Evolutionary conservation across 768 basidiomycete genomes (phyloP).

Genomic region (Boletus tylopilopsis): DNA sequence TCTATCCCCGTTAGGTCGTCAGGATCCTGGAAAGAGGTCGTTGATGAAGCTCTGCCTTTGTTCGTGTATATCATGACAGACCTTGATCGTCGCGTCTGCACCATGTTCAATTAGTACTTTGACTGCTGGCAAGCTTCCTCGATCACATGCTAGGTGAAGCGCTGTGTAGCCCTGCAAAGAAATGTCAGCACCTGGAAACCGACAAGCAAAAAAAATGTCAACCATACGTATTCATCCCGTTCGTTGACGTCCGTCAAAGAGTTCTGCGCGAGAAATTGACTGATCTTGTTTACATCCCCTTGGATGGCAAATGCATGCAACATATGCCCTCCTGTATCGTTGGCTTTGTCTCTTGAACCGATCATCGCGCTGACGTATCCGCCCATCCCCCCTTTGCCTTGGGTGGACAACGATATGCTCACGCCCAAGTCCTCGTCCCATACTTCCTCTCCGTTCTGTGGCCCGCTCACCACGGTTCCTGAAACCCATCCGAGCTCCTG

Average conservation of each 20-base stretch:
- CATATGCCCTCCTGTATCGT: constrained; percentile 39
- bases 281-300: constrained; percentile 47
- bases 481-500: constrained; percentile 64
- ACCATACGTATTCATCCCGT: constrained; percentile 70
- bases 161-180: constrained; percentile 76
- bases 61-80: constrained; percentile 24
- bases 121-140: constrained; percentile 62
- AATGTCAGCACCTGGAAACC: constrained; percentile 2
- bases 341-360: constrained; percentile 34
- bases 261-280: constrained; percentile 39
- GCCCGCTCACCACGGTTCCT: constrained; percentile 17
- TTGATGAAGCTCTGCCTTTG: constrained; percentile 2
- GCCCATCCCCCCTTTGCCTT: constrained; percentile 46
- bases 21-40: constrained; percentile 49
- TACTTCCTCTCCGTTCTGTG: constrained; percentile 32
- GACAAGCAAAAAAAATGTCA: neutral
- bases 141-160: constrained; percentile 82
- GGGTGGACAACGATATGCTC: constrained; percentile 20
- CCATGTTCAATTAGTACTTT: constrained; percentile 57
- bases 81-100: constrained; percentile 64
- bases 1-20: constrained; percentile 61
- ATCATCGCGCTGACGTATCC: constrained; percentile 59
- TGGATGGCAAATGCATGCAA: constrained; percentile 63
- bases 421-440: constrained; percentile 41
- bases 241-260: constrained; percentile 51